Percentiles rank a stretch among this genome's conserved stretches.
phyloP scores from a whole-genome alignment of 1,139 yeast species.

The Diutina neorugosa region DNA sequence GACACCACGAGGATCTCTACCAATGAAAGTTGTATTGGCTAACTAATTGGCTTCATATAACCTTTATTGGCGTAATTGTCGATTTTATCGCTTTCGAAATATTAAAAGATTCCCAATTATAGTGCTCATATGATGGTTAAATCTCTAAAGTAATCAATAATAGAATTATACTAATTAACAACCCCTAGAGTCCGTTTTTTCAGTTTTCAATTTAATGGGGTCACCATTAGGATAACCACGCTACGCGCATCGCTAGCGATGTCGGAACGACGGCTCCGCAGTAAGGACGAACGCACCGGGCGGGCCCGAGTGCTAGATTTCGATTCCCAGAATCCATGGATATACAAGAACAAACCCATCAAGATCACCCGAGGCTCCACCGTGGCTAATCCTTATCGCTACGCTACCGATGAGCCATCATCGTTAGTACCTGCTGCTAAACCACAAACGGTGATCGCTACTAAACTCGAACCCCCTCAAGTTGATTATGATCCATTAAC shows the following conservation, averaged over 20 bases:
- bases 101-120: no score
- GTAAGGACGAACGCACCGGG: background rate
- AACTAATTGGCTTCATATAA: no score
- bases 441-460: background rate
- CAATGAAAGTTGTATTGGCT: no score
- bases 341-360: background rate
- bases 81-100: no score
- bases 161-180: no score
- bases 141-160: background rate
- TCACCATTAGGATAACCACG: background rate
- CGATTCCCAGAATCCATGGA: background rate
- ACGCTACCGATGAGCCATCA: background rate
- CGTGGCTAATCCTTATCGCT: background rate
- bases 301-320: background rate
- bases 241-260: background rate
- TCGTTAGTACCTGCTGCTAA: background rate
- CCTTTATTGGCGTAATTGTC: no score
- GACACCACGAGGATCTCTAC: no score
- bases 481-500: background rate
- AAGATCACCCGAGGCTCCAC: background rate
- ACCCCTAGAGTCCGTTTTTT: no score
- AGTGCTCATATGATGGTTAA: no score
- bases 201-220: no score
- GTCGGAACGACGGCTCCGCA: constrained; percentile 2
- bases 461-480: background rate